These are phyloP conservation scores for Botrytis fragariae DNA, from an alignment of 2,329 filamentous ascomycete species.

Conservation along the genomic window DNA sequence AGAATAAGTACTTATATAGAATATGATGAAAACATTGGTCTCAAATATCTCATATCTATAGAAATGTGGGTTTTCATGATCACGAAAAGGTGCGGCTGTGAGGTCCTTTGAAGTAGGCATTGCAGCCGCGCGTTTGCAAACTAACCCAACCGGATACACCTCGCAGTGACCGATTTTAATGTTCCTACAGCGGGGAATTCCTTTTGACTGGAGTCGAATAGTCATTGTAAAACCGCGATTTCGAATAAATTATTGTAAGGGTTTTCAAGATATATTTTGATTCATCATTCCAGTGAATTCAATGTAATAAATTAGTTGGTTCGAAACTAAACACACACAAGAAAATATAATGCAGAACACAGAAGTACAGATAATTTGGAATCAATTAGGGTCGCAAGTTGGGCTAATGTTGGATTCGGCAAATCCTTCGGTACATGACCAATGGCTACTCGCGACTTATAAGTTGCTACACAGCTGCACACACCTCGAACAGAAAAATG, in stretches of 20 bases:
- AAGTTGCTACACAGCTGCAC: background rate
- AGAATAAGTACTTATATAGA: too few relatives aligned
- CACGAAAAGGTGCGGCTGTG: constrained; percentile 1
- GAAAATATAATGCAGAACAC: background rate
- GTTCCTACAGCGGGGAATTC: background rate
- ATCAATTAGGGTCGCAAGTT: background rate
- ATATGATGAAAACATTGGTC: background rate
- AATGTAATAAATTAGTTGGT: background rate
- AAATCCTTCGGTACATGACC: background rate
- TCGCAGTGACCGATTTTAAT: background rate
- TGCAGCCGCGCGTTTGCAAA: constrained; percentile 7
- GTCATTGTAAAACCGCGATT: background rate
- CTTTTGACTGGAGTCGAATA: background rate
- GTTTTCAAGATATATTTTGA: background rate
- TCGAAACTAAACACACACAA: background rate
- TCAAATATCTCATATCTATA: background rate
- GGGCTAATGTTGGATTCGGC: background rate
- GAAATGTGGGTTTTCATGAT: background rate
- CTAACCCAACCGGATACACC: background rate
- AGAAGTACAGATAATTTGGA: background rate
- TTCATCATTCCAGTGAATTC: background rate
- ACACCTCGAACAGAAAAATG: background rate
- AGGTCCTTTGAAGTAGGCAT: background rate
- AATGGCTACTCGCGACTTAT: background rate
- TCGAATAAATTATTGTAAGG: background rate